Evolutionary conservation across 345 rosid genomes (phyloP), one percentile per base, ranked within the genome.

Genomic region (Hibiscus mutabilis): DNA sequence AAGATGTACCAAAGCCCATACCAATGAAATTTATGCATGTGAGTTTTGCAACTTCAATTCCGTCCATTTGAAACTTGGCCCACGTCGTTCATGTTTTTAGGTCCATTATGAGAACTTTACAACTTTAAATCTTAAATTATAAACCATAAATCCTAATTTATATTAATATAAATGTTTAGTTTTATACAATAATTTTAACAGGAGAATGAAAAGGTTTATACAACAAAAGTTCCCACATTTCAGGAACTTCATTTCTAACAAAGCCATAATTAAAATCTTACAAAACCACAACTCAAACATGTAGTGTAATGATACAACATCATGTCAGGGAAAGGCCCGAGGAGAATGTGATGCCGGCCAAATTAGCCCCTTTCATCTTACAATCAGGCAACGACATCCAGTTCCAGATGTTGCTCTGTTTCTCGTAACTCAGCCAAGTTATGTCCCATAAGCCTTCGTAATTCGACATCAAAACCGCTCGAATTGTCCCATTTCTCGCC

Each of bases 261-360:
- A 57, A 24, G 58, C 18, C 35, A 13, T 25, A 5, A 25, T 25
- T 10, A 13, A 60, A 35, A 33, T 33, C 66, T 63, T 19, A 63
- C 49, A 63, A 12, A 19, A 18, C 16, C 67, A 12, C 37, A 6
- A 1, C 4, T 19, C 12, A 10, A 29, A 27, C 11, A 14, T 29
- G n/a, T 16, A 5, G 8, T 9, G 46, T 44, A 49, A 3, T 0
- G 55, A 16, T 6, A 18, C 18, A 18, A 4, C 14, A 62, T 62
- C 66, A 35, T 62, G 49, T 37, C 49, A 63, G 11, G 49, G 88
- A 80, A 53, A 87, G 92, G 59, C 93, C 88, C 22, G 84, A 82
- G 15, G 90, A 88, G 71, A 91, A 84, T 31, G 88, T 82, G 56
- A 89, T 79, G 22, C 96, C 97, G 0, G 90, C 96, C 92, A 89